These are phyloP conservation scores for Nakazawaea siamensis DNA, from an alignment of 805 yeast genomes.

Conservation along the genomic window DNA sequence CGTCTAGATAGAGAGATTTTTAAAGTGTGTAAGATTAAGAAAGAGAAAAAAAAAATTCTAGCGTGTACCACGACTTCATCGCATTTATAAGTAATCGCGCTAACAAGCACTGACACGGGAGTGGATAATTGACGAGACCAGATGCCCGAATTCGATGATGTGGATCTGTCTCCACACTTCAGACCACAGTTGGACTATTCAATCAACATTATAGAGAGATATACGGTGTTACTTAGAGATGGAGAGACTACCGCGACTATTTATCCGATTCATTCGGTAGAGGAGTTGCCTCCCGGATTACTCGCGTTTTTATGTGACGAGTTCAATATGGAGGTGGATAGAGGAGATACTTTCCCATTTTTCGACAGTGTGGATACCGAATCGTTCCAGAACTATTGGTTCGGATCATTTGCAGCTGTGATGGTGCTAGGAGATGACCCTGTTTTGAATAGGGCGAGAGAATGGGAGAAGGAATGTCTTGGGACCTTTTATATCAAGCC, in stretches of 20 bases:
- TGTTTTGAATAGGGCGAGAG: slow-evolving; percentile 39
- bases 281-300: slow-evolving; percentile 69
- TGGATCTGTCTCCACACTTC: slow-evolving; percentile 37
- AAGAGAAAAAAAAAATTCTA: neutral
- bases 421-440: slow-evolving; percentile 72
- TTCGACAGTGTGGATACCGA: slow-evolving; percentile 72
- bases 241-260: slow-evolving; percentile 91
- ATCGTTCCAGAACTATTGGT: slow-evolving; percentile 82
- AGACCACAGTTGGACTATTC: slow-evolving; percentile 33
- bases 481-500: slow-evolving; percentile 85
- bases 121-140: slow-evolving; percentile 1
- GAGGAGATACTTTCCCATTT: slow-evolving; percentile 84
- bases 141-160: slow-evolving; percentile 46
- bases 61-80: no score
- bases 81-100: no score
- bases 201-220: slow-evolving; percentile 38
- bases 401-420: slow-evolving; percentile 72
- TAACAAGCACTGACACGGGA: no score
- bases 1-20: slow-evolving; percentile 5
- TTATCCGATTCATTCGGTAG: slow-evolving; percentile 67
- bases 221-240: slow-evolving; percentile 75
- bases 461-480: slow-evolving; percentile 89
- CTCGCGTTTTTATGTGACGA: slow-evolving; percentile 82
- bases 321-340: slow-evolving; percentile 83
- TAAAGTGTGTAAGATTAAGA: neutral